Evolutionary conservation across 208 protist species (phyloP).

Genomic region (Angomonas deanei): DNA sequence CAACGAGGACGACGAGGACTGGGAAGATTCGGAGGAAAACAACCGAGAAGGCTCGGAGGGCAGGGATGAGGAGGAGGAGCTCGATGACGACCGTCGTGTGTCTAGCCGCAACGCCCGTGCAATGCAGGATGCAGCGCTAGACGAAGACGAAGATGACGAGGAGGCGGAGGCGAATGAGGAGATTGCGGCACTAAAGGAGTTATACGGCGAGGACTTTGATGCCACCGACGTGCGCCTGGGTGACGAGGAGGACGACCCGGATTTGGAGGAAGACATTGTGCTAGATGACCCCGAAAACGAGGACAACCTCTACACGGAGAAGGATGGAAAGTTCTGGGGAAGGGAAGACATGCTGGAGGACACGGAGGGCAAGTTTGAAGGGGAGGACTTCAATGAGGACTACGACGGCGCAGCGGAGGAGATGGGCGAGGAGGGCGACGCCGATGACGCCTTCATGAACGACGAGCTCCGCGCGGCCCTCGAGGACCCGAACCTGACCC

Average conservation of each 20-base stretch:
- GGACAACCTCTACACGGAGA: constrained; percentile 17
- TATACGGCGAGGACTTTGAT: constrained; percentile 53
- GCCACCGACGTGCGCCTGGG: constrained; percentile 22
- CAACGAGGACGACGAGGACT: constrained; percentile 37
- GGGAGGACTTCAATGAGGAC: constrained; percentile 14
- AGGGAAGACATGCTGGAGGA: constrained; percentile 41
- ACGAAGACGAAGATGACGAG: constrained; percentile 32
- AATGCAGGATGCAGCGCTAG: constrained; percentile 16
- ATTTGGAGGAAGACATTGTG: constrained; percentile 54
- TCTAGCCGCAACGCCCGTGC: constrained; percentile 16
- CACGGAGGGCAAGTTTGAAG: constrained; percentile 14
- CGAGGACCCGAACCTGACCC: constrained; percentile 56
- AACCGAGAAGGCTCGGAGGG: constrained; percentile 38
- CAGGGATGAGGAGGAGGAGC: constrained; percentile 28
- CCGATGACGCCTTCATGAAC: constrained; percentile 21
- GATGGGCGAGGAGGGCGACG: constrained; percentile 15
- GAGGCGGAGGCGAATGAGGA: constrained; percentile 33
- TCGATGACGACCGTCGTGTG: constrained; percentile 6
- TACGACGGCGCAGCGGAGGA: not conserved
- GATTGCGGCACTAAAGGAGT: constrained; percentile 23
- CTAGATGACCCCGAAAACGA: constrained; percentile 49
- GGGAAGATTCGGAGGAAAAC: constrained; percentile 40
- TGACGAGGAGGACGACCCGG: constrained; percentile 36
- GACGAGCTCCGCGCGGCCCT: constrained; percentile 62
- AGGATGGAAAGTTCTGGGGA: constrained; percentile 46